These are phyloP conservation scores for Crithidia expoeki DNA, from an alignment of 208 protist genomes.

Conservation along the genomic window DNA sequence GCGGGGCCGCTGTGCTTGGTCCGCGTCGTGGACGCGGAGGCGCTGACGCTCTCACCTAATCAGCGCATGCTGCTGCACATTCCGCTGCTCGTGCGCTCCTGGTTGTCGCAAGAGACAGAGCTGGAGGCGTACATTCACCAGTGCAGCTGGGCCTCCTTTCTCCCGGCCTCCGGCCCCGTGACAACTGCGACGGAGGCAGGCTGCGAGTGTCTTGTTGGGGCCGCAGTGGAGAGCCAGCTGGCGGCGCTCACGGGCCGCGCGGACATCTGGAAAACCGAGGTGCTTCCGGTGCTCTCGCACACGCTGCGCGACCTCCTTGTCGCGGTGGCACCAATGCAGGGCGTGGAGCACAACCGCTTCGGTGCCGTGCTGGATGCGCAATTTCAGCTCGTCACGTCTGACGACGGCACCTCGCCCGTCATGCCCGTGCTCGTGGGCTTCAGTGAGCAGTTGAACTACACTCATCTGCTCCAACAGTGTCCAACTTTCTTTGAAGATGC, in stretches of 20 bases:
- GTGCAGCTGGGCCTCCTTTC: conserved; percentile 19
- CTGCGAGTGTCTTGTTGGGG: background rate
- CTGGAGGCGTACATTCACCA: conserved; percentile 22
- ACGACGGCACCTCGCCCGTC: conserved; percentile 8
- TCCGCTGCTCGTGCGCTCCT: conserved; percentile 20
- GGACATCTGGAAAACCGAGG: conserved; percentile 16
- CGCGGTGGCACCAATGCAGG: conserved; percentile 22
- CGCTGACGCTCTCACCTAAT: conserved; percentile 12
- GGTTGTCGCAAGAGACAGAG: conserved; percentile 10
- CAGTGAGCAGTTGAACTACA: conserved; percentile 24
- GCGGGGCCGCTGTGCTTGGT: conserved; percentile 9
- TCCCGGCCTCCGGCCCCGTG: background rate
- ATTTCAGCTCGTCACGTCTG: conserved; percentile 16
- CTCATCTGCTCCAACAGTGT: conserved; percentile 30
- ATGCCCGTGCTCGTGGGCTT: conserved; percentile 26
- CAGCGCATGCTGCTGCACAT: conserved; percentile 21
- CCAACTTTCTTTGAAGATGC: conserved; percentile 37
- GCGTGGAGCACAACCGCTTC: conserved; percentile 42
- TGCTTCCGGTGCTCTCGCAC: conserved; percentile 14
- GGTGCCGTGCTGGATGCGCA: conserved; percentile 31
- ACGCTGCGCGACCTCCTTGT: conserved; percentile 13
- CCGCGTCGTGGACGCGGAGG: conserved; percentile 14
- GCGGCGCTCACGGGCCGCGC: conserved; percentile 7
- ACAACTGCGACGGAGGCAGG: background rate
- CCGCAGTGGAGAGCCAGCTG: conserved; percentile 11